A percentile compares a stretch with the other conserved stretches of the same genome.
phyloP scores from a whole-genome alignment of 495 filamentous ascomycete species.

The Cercophora scortea region DNA sequence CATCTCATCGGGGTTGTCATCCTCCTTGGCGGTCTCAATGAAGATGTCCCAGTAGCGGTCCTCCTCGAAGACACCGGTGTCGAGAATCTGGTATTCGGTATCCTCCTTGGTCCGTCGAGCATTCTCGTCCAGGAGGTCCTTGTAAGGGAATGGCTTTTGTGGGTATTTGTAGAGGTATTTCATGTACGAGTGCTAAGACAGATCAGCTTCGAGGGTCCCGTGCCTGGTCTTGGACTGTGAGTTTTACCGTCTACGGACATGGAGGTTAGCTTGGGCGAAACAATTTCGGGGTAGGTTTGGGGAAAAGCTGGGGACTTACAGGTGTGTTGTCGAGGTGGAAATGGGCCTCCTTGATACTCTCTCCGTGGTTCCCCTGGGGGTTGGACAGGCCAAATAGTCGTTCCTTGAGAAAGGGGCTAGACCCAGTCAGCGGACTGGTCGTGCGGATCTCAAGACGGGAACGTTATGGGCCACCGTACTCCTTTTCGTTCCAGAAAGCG shows the following conservation, averaged over 20 bases:
- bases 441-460: too few relatives aligned
- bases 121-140: conserved; percentile 78
- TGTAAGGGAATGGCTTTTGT: conserved; percentile 83
- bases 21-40: conserved; percentile 93
- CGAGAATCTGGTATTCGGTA: conserved; percentile 82
- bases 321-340: conserved; percentile 96
- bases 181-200: conserved; percentile 87
- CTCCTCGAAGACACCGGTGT: conserved; percentile 88
- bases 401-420: conserved; percentile 85
- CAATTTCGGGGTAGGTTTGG: neutral
- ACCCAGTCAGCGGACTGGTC: conserved; percentile 2
- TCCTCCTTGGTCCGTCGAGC: conserved; percentile 64
- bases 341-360: conserved; percentile 92
- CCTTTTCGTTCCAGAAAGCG: conserved; percentile 95
- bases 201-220: conserved; percentile 4
- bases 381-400: conserved; percentile 90
- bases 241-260: conserved; percentile 33
- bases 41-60: conserved; percentile 94
- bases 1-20: conserved; percentile 79
- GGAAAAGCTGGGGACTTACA: conserved; percentile 19
- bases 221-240: neutral
- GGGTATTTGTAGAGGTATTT: conserved; percentile 98
- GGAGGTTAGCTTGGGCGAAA: neutral
- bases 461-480: conserved; percentile 45
- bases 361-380: conserved; percentile 92